These are phyloP conservation scores for Peribolospora kevripleyi DNA, from an alignment of 768 basidiomycete species.

Conservation along the genomic window DNA sequence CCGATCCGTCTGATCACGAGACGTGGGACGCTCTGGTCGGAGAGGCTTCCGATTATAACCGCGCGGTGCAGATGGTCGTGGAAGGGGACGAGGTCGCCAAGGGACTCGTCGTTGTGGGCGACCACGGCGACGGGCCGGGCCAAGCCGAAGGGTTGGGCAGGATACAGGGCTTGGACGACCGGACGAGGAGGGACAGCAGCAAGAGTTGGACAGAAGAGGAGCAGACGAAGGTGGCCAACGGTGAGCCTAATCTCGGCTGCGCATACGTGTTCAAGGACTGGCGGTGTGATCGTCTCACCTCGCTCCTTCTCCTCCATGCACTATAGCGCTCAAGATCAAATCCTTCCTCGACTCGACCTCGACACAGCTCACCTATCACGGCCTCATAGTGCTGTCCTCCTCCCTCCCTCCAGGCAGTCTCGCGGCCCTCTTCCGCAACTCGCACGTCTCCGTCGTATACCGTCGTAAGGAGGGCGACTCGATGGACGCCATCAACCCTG, in stretches of 20 bases:
- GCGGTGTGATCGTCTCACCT: neutral
- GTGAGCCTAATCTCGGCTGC: slow-evolving; percentile 23
- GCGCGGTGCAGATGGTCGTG: slow-evolving; percentile 45
- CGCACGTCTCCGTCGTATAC: slow-evolving; percentile 69
- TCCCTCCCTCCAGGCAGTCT: slow-evolving; percentile 30
- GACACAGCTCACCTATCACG: slow-evolving; percentile 71
- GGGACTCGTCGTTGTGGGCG: slow-evolving; percentile 32
- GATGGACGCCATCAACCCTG: slow-evolving; percentile 12
- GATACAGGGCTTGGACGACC: slow-evolving; percentile 2
- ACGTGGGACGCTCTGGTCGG: slow-evolving; percentile 11
- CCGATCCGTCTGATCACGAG: slow-evolving; percentile 12
- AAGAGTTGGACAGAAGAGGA: slow-evolving; percentile 30
- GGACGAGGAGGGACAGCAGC: slow-evolving; percentile 5
- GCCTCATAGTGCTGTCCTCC: slow-evolving; percentile 50
- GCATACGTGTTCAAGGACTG: no score
- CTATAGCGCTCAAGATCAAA: slow-evolving; percentile 1
- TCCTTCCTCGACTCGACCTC: slow-evolving; percentile 34
- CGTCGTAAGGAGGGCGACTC: slow-evolving; percentile 12
- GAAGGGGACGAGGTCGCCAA: slow-evolving; percentile 52
- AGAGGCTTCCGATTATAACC: slow-evolving; percentile 36
- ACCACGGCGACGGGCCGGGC: slow-evolving; percentile 16
- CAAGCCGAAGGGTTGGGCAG: slow-evolving; percentile 7
- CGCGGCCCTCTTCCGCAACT: slow-evolving; percentile 74
- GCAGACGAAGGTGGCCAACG: slow-evolving; percentile 39
- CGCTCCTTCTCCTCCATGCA: slow-evolving; percentile 20